Evolutionary conservation across 495 filamentous ascomycete genomes (phyloP), one percentile per base, ranked within the genome.

Genomic region (Entonaema liquescens): DNA sequence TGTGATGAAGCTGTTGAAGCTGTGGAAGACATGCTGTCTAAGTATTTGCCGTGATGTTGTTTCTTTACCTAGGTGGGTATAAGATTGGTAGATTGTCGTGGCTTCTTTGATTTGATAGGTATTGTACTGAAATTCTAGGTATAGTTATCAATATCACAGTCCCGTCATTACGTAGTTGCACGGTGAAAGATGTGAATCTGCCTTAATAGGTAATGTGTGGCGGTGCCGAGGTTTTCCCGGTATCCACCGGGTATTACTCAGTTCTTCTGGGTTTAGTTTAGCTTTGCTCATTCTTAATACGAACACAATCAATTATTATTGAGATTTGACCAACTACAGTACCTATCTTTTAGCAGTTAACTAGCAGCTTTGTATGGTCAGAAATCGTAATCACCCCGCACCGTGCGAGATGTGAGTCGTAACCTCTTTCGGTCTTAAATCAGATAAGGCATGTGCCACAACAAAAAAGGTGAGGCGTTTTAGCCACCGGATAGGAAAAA

Each of bases 1-100:
- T 67, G 44, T 38, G 65, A 56, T 12, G 72, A 56, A 26, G 63
- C 29, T 7, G 52, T 21, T 1, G 67, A 44, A 4, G 66, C 15
- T 1, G 35, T 13, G 0, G 59, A 58, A n/a, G 67, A 58, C 61
- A 70, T 68, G 0, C 33, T 68, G 42, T n/a, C 2, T 13, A 31
- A 11, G n/a, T 59, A 1, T 9, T 21, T 23, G 33, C 12, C 19
- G 12, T 36, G n/a, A 38, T 23, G 13, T 42, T 15, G 17, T 23
- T 40, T 19, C 1, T 13, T 31, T 54, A 40, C 17, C 17, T 19
- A 17, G 42, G 6, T 44, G 4, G 17, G 6, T n/a, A 15, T 44
- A 44, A 21, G 42, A 17, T 47, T 2, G 36, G 36, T n/a, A 47
- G 17, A 9, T 47, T 23, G 19, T 23, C 2, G 42, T 23, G 12